A percentile compares a stretch with the other conserved stretches of the same genome.
These are phyloP conservation scores for Calcarisporium arbuscula DNA, from an alignment of 2,329 filamentous ascomycete species.

Conservation along the genomic window DNA sequence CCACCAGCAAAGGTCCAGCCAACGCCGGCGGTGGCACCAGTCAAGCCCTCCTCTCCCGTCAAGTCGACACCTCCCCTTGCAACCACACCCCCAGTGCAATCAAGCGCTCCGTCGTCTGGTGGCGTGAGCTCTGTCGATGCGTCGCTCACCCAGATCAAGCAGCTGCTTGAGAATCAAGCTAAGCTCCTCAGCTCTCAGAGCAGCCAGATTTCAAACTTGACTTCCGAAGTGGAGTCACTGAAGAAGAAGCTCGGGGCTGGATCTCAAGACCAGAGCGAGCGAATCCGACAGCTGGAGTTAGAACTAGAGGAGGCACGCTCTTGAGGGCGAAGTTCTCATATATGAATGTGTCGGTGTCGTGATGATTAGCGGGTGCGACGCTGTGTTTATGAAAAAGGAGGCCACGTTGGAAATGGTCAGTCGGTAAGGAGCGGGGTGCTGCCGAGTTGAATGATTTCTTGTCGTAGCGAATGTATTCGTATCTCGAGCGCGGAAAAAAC, in stretches of 20 bases:
- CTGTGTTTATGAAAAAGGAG: too few relatives aligned
- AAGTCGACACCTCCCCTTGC: constrained; percentile 20
- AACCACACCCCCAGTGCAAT: too few relatives aligned
- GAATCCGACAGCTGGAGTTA: constrained; percentile 61
- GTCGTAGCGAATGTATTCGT: too few relatives aligned
- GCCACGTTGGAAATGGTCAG: too few relatives aligned
- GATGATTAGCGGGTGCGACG: too few relatives aligned
- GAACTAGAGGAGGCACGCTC: constrained; percentile 60
- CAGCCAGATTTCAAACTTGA: constrained; percentile 64
- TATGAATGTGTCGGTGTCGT: too few relatives aligned
- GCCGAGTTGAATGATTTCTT: too few relatives aligned
- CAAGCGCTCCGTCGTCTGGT: constrained; percentile 23
- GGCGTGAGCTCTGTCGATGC: constrained; percentile 43
- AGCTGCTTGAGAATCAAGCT: constrained; percentile 69
- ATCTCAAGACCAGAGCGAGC: constrained; percentile 58
- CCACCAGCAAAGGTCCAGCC: constrained; percentile 24
- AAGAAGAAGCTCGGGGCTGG: constrained; percentile 63
- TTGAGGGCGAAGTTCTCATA: too few relatives aligned
- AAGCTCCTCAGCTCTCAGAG: constrained; percentile 72
- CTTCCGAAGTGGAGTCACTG: constrained; percentile 69
- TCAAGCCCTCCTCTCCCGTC: constrained; percentile 26
- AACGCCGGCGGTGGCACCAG: constrained; percentile 12
- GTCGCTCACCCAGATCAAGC: constrained; percentile 70
- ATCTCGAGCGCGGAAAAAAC: too few relatives aligned
- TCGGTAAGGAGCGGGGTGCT: too few relatives aligned